These are phyloP conservation scores for Hypholoma fasciculare DNA, from an alignment of 768 basidiomycete species.

Conservation along the genomic window DNA sequence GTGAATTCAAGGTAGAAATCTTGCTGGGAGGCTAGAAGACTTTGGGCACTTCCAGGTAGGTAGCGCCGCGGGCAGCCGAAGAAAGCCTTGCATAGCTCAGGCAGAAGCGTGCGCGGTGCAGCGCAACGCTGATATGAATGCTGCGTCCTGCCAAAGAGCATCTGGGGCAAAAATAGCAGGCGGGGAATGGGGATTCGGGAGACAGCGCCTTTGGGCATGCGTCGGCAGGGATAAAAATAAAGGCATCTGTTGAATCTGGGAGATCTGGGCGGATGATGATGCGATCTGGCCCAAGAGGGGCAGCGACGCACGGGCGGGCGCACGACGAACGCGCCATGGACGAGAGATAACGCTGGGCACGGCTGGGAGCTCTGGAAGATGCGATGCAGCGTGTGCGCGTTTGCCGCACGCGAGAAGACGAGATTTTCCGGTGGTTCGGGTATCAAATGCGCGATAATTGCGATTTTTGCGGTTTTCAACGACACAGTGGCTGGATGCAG, in stretches of 20 bases:
- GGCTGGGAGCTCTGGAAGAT: background rate
- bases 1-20: background rate
- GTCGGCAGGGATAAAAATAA: slow-evolving; percentile 2
- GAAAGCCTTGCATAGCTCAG: background rate
- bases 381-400: background rate
- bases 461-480: background rate
- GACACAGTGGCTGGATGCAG: background rate
- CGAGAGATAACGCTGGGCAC: background rate
- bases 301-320: background rate
- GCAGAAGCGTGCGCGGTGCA: background rate
- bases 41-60: background rate
- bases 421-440: background rate
- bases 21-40: background rate
- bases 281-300: slow-evolving; percentile 1
- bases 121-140: background rate
- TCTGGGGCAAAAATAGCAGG: slow-evolving; percentile 1
- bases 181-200: background rate
- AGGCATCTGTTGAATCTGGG: slow-evolving; percentile 5
- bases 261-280: slow-evolving; percentile 3
- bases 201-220: background rate
- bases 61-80: background rate
- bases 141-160: background rate
- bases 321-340: background rate
- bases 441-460: background rate
- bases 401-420: background rate